Conservation (phyloP, 2,329 filamentous ascomycete species). For the Penicillium occitanis region DNA sequence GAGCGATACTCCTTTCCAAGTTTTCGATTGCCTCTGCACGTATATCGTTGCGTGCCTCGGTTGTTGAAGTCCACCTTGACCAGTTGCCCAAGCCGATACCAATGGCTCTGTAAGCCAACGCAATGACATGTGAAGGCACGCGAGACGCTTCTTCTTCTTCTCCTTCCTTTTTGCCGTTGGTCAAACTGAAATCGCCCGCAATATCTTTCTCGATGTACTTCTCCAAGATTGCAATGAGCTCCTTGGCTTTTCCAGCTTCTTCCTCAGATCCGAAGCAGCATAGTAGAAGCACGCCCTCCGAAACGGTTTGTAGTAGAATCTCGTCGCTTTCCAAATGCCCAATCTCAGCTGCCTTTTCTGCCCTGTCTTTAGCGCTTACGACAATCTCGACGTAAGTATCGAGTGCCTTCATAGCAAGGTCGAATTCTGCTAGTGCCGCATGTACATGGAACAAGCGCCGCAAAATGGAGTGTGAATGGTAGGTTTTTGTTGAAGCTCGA, state of each 20-base stretch:
- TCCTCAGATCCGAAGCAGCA: conserved; percentile 75
- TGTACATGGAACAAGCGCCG: conserved; percentile 86
- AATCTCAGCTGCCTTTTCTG: conserved; percentile 64
- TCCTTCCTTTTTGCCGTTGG: conserved; percentile 22
- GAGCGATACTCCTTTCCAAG: conserved; percentile 70
- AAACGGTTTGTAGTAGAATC: conserved; percentile 72
- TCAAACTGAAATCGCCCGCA: conserved; percentile 29
- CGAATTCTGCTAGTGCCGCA: conserved; percentile 83
- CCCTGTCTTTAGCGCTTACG: conserved; percentile 77
- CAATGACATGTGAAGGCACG: conserved; percentile 63
- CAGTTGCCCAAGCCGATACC: conserved; percentile 84
- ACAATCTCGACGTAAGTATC: conserved; percentile 90
- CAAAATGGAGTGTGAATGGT: conserved; percentile 87
- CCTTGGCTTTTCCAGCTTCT: conserved; percentile 75
- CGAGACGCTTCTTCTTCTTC: conserved; percentile 22
- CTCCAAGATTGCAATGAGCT: conserved; percentile 69
- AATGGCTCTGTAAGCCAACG: conserved; percentile 76
- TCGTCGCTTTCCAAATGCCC: conserved; percentile 79
- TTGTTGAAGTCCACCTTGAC: conserved; percentile 78
- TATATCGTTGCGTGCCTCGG: conserved; percentile 66
- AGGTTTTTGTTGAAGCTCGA: conserved; percentile 86
- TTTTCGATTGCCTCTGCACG: conserved; percentile 75
- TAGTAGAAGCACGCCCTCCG: conserved; percentile 75
- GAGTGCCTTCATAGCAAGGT: conserved; percentile 84
- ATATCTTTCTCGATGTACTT: conserved; percentile 67